Evolutionary conservation across 2,329 filamentous ascomycete genomes (phyloP).

Genomic region (Bretziella fagacearum): DNA sequence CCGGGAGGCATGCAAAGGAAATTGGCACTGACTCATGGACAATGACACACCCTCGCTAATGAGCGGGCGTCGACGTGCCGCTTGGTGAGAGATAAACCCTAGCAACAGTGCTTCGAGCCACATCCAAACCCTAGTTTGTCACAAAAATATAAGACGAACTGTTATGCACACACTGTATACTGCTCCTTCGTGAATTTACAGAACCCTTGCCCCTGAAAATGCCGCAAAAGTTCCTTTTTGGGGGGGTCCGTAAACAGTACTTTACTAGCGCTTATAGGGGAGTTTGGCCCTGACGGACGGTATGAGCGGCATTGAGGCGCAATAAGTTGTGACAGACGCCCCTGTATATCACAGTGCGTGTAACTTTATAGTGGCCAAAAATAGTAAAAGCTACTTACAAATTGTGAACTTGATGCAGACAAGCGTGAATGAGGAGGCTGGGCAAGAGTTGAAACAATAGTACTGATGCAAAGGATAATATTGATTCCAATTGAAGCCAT

Average conservation of each 20-base stretch:
- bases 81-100: not conserved
- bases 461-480: not conserved
- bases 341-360: not conserved
- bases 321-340: not conserved
- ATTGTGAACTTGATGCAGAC: not conserved
- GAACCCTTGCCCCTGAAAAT: not conserved
- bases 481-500: too few relatives aligned
- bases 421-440: not conserved
- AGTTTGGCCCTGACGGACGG: not conserved
- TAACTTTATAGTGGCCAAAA: not conserved
- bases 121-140: not conserved
- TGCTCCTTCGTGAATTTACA: not conserved
- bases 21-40: not conserved
- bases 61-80: too few relatives aligned
- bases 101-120: not conserved
- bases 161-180: not conserved
- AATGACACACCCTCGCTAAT: too few relatives aligned
- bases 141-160: not conserved
- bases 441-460: too few relatives aligned
- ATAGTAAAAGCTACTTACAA: not conserved
- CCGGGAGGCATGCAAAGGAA: not conserved
- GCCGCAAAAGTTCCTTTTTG: not conserved
- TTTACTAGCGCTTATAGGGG: not conserved
- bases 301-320: not conserved
- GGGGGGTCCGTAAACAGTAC: not conserved